phyloP scores from a whole-genome alignment of 2,329 filamentous ascomycete species.

The Dactylellina haptotyla region DNA sequence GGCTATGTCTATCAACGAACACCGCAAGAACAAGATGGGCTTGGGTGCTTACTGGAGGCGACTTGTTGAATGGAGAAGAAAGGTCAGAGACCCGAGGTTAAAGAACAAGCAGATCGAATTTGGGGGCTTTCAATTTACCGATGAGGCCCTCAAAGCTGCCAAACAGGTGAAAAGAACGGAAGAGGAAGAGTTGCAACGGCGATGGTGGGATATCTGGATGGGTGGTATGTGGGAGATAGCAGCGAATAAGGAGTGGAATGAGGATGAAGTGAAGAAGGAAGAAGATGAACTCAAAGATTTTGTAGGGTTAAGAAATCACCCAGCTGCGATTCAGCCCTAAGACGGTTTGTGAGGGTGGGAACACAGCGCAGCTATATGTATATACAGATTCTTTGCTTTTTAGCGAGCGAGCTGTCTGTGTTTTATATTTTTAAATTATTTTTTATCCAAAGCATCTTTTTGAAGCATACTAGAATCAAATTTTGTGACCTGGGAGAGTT shows the following conservation, averaged over 20 bases:
- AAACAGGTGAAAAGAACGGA: constrained; percentile 11
- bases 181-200: constrained; percentile 24
- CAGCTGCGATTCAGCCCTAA: background rate
- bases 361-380: background rate
- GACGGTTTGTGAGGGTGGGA: background rate
- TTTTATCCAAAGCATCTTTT: too few species aligned
- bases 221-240: constrained; percentile 48
- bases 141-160: constrained; percentile 17
- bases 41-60: constrained; percentile 42
- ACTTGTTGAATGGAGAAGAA: constrained; percentile 45
- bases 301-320: background rate
- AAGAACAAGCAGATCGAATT: constrained; percentile 38
- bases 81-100: constrained; percentile 41
- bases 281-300: background rate
- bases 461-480: too few species aligned
- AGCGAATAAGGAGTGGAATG: constrained; percentile 46
- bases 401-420: constrained; percentile 12
- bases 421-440: background rate
- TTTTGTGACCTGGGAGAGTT: too few species aligned
- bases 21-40: constrained; percentile 51
- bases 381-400: background rate
- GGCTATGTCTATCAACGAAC: constrained; percentile 35
- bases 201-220: constrained; percentile 50
- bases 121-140: constrained; percentile 31
- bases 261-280: constrained; percentile 32